Percentiles rank a stretch among this genome's conserved stretches.
These are phyloP conservation scores for Leptographium radiaticola DNA, from an alignment of 2,329 filamentous ascomycete genomes.

Conservation along the genomic window DNA sequence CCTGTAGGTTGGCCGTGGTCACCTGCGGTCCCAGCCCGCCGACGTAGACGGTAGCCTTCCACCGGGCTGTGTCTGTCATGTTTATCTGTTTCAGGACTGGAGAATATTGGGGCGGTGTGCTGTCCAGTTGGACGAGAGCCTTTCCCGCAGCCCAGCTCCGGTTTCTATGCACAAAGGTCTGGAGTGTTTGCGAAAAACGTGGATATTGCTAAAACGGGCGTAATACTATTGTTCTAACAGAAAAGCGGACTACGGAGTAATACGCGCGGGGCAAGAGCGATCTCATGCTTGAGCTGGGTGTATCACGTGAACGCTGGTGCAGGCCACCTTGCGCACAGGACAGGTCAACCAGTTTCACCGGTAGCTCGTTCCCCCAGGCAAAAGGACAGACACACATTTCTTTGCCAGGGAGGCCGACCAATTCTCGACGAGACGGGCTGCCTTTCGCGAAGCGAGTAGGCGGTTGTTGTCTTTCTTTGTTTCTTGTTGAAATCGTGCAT, in stretches of 20 bases:
- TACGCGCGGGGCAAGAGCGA: not conserved
- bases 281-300: not conserved
- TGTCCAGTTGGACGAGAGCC: not conserved
- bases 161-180: no score
- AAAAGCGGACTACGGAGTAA: not conserved
- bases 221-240: not conserved
- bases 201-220: not conserved
- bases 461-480: not conserved
- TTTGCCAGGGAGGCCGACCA: not conserved
- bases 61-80: slow-evolving; percentile 73
- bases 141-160: not conserved
- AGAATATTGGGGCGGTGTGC: not conserved
- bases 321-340: slow-evolving; percentile 8
- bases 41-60: slow-evolving; percentile 87
- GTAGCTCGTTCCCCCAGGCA: not conserved
- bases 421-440: slow-evolving; percentile 1
- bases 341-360: slow-evolving; percentile 7
- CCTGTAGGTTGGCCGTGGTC: slow-evolving; percentile 61
- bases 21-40: slow-evolving; percentile 75
- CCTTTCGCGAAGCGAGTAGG: slow-evolving; percentile 1
- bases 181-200: not conserved
- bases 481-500: not conserved
- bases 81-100: slow-evolving; percentile 8
- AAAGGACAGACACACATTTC: slow-evolving; percentile 8
- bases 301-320: slow-evolving; percentile 7